Percentiles rank a stretch among this genome's conserved stretches.
Evolutionary conservation across 768 basidiomycete genomes (phyloP).

Genomic region (Naganishia vaughanmartiniae): DNA sequence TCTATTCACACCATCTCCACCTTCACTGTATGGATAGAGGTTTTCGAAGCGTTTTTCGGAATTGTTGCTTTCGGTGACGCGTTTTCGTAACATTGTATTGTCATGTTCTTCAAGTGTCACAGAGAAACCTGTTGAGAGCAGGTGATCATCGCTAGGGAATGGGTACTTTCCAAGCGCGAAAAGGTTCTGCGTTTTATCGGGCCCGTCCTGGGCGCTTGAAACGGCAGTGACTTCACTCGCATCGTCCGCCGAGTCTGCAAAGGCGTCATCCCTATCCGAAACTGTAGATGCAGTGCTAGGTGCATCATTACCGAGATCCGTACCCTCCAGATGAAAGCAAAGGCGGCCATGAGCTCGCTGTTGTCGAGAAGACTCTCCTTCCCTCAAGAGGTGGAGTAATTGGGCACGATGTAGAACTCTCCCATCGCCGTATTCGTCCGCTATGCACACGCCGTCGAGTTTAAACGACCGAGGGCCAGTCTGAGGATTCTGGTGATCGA

Average conservation of each 20-base stretch:
- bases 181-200: background rate
- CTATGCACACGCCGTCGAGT: background rate
- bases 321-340: background rate
- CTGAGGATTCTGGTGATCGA: background rate
- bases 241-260: slow-evolving; percentile 13
- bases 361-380: background rate
- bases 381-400: background rate
- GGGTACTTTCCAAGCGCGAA: background rate
- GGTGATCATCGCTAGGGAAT: background rate
- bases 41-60: background rate
- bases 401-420: slow-evolving; percentile 7
- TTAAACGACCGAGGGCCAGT: background rate
- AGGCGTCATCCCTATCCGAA: background rate
- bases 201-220: no score
- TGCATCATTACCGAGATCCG: background rate
- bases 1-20: background rate
- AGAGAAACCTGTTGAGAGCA: background rate
- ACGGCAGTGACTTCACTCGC: background rate
- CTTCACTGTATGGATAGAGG: background rate
- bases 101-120: slow-evolving; percentile 3
- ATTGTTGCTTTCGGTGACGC: background rate
- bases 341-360: background rate
- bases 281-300: background rate
- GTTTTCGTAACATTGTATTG: background rate
- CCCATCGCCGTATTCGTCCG: slow-evolving; percentile 22